These are phyloP conservation scores for Acanthamoeba royreba DNA, from an alignment of 208 protist species.

Conservation along the genomic window DNA sequence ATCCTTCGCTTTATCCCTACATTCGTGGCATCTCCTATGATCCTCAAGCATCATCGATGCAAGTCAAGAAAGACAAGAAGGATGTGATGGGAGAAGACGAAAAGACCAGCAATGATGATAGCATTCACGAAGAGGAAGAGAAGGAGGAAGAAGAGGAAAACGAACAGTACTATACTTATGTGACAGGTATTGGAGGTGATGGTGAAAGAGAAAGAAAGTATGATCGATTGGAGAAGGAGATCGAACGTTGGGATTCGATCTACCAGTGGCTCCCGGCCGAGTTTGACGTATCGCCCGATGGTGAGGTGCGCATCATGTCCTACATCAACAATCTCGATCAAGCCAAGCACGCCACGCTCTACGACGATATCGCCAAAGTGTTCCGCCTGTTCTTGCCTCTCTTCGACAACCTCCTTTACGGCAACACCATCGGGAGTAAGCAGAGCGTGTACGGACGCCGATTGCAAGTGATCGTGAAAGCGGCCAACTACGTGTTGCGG, in stretches of 20 bases:
- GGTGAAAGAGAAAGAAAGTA: background rate
- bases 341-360: background rate
- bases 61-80: background rate
- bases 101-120: background rate
- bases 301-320: background rate
- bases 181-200: background rate
- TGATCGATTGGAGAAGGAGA: background rate
- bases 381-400: slow-evolving; percentile 57
- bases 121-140: background rate
- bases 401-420: background rate
- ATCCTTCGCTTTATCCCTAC: slow-evolving; percentile 66
- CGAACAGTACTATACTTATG: background rate
- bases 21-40: slow-evolving; percentile 38
- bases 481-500: background rate
- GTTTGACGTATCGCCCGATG: background rate
- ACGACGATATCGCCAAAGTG: slow-evolving; percentile 21
- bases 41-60: background rate
- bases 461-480: background rate
- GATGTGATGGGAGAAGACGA: too few species aligned
- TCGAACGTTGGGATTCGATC: background rate
- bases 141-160: background rate
- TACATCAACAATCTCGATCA: background rate
- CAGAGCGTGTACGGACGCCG: background rate
- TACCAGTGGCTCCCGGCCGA: slow-evolving; percentile 24
- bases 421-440: background rate